Base-by-base conservation (phyloP, 805 yeast species). In the Zygosaccharomyces siamensis region DNA sequence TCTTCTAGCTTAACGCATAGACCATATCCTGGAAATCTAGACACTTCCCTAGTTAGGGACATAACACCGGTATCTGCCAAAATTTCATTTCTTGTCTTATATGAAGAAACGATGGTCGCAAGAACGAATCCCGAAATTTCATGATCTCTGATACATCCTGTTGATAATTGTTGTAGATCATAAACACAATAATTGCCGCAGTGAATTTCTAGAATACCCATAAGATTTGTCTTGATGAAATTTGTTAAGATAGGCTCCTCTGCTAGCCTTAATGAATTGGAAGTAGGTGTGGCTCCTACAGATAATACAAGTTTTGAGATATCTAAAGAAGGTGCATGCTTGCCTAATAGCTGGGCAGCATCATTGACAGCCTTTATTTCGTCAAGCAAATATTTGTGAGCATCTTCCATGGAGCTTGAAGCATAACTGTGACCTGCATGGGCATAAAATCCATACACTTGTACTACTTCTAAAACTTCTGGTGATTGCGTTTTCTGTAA, bases 211-310 rank as follows among this genome's bases (percentile, higher is more conserved):
- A 86, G 66, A 1, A 61, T 58, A 4, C 81, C 83, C 16, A 55
- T 51, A 14, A 72, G 49, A 4, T 59, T 51, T 3, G 60, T 60
- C 14, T 43, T 47, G 11, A 59, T 39, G 18, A 44, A 45, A 20
- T 45, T 43, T 18, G 30, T 35, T 11, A 50, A 55, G 39, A 30
- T 46, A 31, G 40, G 48, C 12, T 48, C 45, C 8, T 49, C 47
- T 12, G 49, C 58, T 41, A 45, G 46, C 26, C 50, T 68, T 68
- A 23, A 70, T 0, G 86, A 77, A 59, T 83, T 87, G 4, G 86
- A 80, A 0, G 92, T 86, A 39, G 93, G 93, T 0, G 95, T 84
- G 1, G 93, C 89, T 20, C 95, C 95, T 21, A 85, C 86, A 0
- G 92, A 84, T 2, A 86, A 67, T 5, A 71, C 72, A 26, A 84